Evolutionary conservation across 352 stramenopile species (phyloP), one percentile per base, ranked within the genome.

Genomic region (Halophytophthora polymorphica): DNA sequence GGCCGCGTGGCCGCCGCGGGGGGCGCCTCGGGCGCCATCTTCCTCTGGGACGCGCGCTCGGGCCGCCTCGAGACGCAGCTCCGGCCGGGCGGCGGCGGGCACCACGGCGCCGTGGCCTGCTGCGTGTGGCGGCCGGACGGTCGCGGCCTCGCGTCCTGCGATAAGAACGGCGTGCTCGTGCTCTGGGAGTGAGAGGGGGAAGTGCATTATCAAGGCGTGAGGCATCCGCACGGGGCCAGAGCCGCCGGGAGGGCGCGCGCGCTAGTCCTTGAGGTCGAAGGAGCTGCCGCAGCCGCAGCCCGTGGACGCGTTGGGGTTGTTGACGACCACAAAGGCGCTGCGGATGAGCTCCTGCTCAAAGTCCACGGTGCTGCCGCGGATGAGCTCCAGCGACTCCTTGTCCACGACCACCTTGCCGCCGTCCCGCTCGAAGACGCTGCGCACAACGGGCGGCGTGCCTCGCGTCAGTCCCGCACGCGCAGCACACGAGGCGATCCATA

Each of bases 301-400:
- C 45, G 69, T 90, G 69, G 97, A 93, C 42, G 93, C 97, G 64
- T 98, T 95, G 31, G 97, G 97, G 80, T 99, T 99, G 63, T 98
- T 96, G 58, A 97, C 64, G 17, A 99, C 81, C 6, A 84, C 89
- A 72, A 99, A 99, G 22, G 90, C 81, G 56, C 81, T 96, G 40
- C 96, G 93, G 56, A 99, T 99, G 66, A 99, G 92, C 69, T 99
- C 95, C 58, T 98, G 82, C 42, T 97, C 92, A 61, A 91, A 99
- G 67, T 99, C 96, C 46, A 99, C 78, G 7, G 91, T 99, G 49
- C 89, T 94, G 54, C 83, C 83, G 58, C 71, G 69, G 40, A 99
- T 81, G 18, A 98, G 92, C 41, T 98, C 91, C 28, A 99, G 78
- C 36, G 93, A 98, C 43, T 83, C 81, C 48, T 88, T 88, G 66